phyloP scores from a whole-genome alignment of 106 monocot genomes.

The Alisma plantagoaquatica region DNA sequence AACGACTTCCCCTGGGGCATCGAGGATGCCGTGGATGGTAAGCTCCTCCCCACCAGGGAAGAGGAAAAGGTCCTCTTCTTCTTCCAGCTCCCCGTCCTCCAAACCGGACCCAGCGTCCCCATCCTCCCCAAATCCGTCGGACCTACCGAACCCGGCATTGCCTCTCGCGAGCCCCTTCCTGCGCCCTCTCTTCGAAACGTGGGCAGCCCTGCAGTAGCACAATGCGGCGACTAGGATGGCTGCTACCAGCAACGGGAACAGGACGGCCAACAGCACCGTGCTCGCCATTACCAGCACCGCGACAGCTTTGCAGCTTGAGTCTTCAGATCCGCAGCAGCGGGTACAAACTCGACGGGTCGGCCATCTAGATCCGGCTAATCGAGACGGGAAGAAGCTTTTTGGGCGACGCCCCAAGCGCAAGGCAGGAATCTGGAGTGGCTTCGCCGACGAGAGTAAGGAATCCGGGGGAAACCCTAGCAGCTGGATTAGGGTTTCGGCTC shows the following conservation, averaged over 20 bases:
- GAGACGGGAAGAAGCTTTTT: too few relatives aligned
- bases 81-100: conserved; percentile 5
- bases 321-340: too few relatives aligned
- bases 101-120: too few relatives aligned
- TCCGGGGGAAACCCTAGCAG: too few relatives aligned
- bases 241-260: conserved; percentile 7
- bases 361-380: too few relatives aligned
- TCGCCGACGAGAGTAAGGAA: too few relatives aligned
- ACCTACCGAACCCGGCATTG: neutral
- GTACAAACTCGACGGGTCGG: too few relatives aligned
- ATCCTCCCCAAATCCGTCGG: neutral
- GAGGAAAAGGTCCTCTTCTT: conserved; percentile 52
- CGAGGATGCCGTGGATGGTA: conserved; percentile 53
- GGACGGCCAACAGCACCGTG: conserved; percentile 11
- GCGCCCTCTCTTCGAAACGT: neutral
- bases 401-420: too few relatives aligned
- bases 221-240: conserved; percentile 5
- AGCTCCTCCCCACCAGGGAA: conserved; percentile 63
- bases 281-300: too few relatives aligned
- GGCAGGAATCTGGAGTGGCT: too few relatives aligned
- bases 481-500: too few relatives aligned
- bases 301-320: too few relatives aligned
- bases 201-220: conserved; percentile 4
- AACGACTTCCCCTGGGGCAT: conserved; percentile 88
- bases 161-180: neutral